Base-by-base conservation (phyloP, 208 protist genomes). In the Wallacemonas rigidus region DNA sequence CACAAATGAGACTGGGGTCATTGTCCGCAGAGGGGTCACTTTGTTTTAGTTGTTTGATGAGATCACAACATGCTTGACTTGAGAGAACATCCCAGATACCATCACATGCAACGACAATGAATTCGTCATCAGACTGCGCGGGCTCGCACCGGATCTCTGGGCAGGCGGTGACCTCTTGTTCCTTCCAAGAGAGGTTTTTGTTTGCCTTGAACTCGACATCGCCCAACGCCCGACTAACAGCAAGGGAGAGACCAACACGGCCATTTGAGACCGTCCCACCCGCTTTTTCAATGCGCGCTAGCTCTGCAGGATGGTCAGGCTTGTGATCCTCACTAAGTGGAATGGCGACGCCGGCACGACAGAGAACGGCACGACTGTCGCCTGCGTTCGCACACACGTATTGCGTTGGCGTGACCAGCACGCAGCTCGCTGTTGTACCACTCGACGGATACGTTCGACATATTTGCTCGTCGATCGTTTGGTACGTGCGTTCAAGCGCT, bases 31-130 rank as follows among this genome's bases (percentile, higher is more conserved):
- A 8, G 62, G 79, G 2, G 43, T 61, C 39, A 76, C 71, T 14
- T 44, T 79, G 65, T 78, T 77, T 76, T 38, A 83, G 73, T 35
- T 75, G 68, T 60, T 76, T 67, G 12, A 91, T 72, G 6, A 94
- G 51, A 5, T 83, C 71, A 75, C 91, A 95, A 69, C 85, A 90
- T 12, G 88, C 83, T 12, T 95, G 87, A 70, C 88, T 94, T 17
- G 79, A 85, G 1, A 98, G 75, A 6, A 97, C 94, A 76, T 98
- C 96, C 94, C 95, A 98, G 47, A 98, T 87, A 47, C 96, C 96
- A 76, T 98, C 96, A 62, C 96, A 98, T 1, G 83, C 96, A 11
- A 98, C 74, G 50, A 98, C 80, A 65, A 98, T 84, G 79, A 98
- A 98, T 63, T 93, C 81, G 64, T 97, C 90, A 8, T 86, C 79